Evolutionary conservation across 805 yeast species (phyloP).

Genomic region (Wickerhamiella slavikovae): DNA sequence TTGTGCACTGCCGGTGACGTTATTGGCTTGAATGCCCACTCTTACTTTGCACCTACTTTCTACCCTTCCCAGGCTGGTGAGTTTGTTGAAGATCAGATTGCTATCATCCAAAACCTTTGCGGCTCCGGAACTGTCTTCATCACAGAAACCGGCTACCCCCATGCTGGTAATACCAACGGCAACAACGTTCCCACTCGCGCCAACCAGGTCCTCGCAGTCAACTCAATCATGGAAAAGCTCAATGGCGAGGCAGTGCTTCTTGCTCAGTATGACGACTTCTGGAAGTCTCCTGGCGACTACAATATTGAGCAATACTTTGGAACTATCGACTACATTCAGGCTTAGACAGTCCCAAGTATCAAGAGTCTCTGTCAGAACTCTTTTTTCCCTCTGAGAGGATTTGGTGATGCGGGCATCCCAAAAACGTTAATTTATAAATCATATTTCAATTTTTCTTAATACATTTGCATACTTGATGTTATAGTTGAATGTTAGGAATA

Average conservation of each 20-base stretch:
- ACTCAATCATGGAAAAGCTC: conserved; percentile 34
- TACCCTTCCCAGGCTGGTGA: conserved; percentile 50
- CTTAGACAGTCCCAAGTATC: conserved; percentile 6
- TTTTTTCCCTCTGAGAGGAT: too few species aligned
- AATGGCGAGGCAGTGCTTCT: conserved; percentile 38
- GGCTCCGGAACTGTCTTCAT: conserved; percentile 31
- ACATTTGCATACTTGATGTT: too few species aligned
- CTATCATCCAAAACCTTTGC: conserved; percentile 35
- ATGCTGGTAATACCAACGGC: conserved; percentile 52
- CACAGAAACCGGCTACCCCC: conserved; percentile 84
- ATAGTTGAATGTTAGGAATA: too few species aligned
- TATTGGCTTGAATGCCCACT: conserved; percentile 68
- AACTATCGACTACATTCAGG: conserved; percentile 13
- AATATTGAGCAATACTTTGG: conserved; percentile 83
- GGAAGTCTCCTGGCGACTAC: conserved; percentile 74
- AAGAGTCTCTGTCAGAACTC: not conserved
- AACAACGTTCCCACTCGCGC: conserved; percentile 44
- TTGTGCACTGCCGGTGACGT: conserved; percentile 61
- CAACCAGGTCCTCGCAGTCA: conserved; percentile 55
- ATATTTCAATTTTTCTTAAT: too few species aligned
- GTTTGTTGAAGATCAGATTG: conserved; percentile 45
- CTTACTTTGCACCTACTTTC: conserved; percentile 52
- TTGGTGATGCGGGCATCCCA: too few species aligned
- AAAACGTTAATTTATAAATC: too few species aligned
- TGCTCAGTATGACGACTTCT: conserved; percentile 63